These are phyloP conservation scores for Lichtheimia ornata DNA, from an alignment of 371 early-diverging fungal genomes.

Conservation along the genomic window DNA sequence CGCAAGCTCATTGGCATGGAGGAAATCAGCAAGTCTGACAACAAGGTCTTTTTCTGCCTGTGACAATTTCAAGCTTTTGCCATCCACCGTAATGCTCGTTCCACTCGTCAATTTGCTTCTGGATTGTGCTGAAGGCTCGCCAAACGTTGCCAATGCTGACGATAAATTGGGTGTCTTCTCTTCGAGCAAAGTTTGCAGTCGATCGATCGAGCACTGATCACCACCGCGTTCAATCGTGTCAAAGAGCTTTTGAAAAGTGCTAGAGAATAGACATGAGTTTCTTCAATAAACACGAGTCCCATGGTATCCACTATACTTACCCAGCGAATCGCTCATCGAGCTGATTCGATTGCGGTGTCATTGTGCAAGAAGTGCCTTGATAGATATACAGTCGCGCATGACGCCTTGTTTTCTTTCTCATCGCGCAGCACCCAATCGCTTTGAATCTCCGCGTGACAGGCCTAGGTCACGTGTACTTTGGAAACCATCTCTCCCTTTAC, in stretches of 20 bases:
- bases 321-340: constrained; percentile 33
- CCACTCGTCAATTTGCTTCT: constrained; percentile 33
- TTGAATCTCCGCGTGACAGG: constrained; percentile 4
- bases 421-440: neutral
- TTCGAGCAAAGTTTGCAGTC: constrained; percentile 44
- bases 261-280: neutral
- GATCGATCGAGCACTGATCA: constrained; percentile 47
- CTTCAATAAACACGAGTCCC: neutral
- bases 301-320: constrained; percentile 14
- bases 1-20: constrained; percentile 35
- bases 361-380: constrained; percentile 2
- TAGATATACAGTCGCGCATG: neutral
- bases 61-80: constrained; percentile 34
- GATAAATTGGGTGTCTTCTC: constrained; percentile 32
- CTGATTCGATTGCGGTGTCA: constrained; percentile 17
- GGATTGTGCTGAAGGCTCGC: constrained; percentile 29
- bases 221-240: constrained; percentile 46
- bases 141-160: constrained; percentile 37
- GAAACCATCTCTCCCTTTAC: too few species aligned
- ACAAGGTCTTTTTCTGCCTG: constrained; percentile 40
- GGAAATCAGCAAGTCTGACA: constrained; percentile 26
- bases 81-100: constrained; percentile 26
- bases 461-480: neutral
- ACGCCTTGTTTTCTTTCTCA: constrained; percentile 3
- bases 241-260: constrained; percentile 46